Evolutionary conservation across 306 rosid species (phyloP).

Genomic region (Sphenostylis stenocarpa): DNA sequence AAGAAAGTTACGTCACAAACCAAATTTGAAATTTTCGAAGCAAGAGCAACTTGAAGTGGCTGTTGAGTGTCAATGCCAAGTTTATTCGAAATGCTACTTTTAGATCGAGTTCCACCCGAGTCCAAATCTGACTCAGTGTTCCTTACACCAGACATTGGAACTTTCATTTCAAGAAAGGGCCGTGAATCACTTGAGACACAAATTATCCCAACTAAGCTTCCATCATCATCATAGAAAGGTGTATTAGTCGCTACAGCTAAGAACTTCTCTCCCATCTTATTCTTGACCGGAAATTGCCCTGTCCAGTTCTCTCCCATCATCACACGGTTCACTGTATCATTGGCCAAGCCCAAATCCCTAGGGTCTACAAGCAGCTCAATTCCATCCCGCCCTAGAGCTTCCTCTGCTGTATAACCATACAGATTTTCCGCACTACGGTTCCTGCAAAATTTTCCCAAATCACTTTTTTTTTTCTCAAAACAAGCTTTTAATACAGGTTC

Average conservation of each 20-base stretch:
- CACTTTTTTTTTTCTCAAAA: neutral
- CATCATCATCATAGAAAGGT: slow-evolving; percentile 86
- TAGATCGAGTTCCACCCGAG: slow-evolving; percentile 35
- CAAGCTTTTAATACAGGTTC: neutral
- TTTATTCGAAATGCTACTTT: slow-evolving; percentile 51
- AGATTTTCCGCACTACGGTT: slow-evolving; percentile 83
- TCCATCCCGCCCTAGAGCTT: slow-evolving; percentile 75
- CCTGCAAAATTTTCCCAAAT: slow-evolving; percentile 54
- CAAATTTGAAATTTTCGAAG: slow-evolving; percentile 87
- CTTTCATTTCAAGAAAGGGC: slow-evolving; percentile 63
- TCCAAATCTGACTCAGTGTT: slow-evolving; percentile 48
- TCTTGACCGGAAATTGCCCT: slow-evolving; percentile 83
- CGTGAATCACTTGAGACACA: slow-evolving; percentile 74
- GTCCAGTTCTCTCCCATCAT: slow-evolving; percentile 82
- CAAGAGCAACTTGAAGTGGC: slow-evolving; percentile 77
- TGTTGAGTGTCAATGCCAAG: slow-evolving; percentile 92
- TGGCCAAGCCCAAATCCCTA: slow-evolving; percentile 48
- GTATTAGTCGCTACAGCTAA: slow-evolving; percentile 57
- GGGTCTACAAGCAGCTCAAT: slow-evolving; percentile 71
- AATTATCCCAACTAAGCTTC: slow-evolving; percentile 67
- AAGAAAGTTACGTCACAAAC: slow-evolving; percentile 57
- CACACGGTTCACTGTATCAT: slow-evolving; percentile 58
- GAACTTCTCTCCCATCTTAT: slow-evolving; percentile 71
- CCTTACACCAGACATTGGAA: slow-evolving; percentile 34
- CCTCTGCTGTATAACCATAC: slow-evolving; percentile 82